These are phyloP conservation scores for Apium graveolens DNA, from an alignment of 129 eudicot species.

Conservation along the genomic window DNA sequence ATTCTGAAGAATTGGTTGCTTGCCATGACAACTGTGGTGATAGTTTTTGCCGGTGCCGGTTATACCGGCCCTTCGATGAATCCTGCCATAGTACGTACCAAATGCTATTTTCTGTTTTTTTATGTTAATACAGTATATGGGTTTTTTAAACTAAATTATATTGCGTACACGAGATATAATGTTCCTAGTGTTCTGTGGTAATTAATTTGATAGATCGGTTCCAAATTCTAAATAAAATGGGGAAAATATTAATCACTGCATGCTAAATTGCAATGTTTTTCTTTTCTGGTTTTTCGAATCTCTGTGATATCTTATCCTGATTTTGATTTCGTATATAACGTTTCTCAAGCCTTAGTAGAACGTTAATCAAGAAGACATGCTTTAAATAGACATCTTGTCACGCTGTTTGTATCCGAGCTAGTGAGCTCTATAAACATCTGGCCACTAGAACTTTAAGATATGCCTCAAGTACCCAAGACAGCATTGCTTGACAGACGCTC, in stretches of 20 bases:
- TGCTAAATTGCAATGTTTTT: background rate
- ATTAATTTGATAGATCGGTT: background rate
- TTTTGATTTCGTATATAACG: background rate
- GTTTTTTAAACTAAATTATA: background rate
- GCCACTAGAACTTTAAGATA: background rate
- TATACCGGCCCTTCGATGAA: slow-evolving; percentile 71
- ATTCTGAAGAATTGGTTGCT: slow-evolving; percentile 54
- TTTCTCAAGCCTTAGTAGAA: background rate
- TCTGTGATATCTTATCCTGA: background rate
- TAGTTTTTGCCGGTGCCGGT: slow-evolving; percentile 43
- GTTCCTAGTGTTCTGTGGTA: background rate
- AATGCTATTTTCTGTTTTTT: background rate
- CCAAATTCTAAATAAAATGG: background rate
- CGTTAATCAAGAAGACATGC: background rate
- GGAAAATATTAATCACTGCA: background rate
- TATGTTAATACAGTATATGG: background rate
- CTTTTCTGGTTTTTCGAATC: background rate
- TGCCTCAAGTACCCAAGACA: background rate
- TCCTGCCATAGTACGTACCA: slow-evolving; percentile 47
- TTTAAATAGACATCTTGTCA: background rate
- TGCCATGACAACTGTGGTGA: slow-evolving; percentile 39
- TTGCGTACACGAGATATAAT: background rate
- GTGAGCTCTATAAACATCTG: background rate
- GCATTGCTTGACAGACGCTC: background rate
- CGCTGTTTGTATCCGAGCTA: background rate